Evolutionary conservation across 2,329 filamentous ascomycete genomes (phyloP).

Genomic region (Trichoderma afroharzianum): DNA sequence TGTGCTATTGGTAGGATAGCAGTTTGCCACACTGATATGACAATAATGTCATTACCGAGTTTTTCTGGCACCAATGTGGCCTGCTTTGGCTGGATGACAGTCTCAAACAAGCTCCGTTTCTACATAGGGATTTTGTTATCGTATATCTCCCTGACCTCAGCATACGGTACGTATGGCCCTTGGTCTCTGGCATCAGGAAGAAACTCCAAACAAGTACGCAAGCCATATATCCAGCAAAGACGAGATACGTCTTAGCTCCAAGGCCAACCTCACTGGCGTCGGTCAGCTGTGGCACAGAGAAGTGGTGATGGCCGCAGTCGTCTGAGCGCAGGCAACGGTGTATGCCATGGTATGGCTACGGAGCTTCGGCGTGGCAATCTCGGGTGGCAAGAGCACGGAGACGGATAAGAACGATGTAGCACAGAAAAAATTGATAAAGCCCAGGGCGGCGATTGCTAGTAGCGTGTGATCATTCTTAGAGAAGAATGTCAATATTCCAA

Average conservation of each 20-base stretch:
- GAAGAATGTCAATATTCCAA: neutral
- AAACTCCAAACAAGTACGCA: neutral
- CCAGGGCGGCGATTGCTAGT: neutral
- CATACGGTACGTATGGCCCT: neutral
- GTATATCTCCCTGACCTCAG: too few species aligned
- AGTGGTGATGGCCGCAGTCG: neutral
- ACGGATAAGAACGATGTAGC: neutral
- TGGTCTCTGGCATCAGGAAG: neutral
- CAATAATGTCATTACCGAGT: too few species aligned
- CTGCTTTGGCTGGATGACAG: too few species aligned
- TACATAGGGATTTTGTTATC: too few species aligned
- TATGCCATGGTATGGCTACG: neutral
- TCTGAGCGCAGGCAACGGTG: neutral
- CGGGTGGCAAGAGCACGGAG: neutral
- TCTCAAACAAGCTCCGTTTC: too few species aligned
- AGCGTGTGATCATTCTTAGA: neutral
- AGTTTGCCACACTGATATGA: too few species aligned
- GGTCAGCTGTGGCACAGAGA: neutral
- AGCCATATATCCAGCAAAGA: neutral
- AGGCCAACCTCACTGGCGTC: neutral
- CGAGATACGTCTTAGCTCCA: neutral
- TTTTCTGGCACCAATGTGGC: too few species aligned
- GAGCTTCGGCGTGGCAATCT: neutral
- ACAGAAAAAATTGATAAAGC: neutral
- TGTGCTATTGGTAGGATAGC: too few species aligned